phyloP scores from a whole-genome alignment of 108 stramenopile species.

The Skeletonema tropicum region DNA sequence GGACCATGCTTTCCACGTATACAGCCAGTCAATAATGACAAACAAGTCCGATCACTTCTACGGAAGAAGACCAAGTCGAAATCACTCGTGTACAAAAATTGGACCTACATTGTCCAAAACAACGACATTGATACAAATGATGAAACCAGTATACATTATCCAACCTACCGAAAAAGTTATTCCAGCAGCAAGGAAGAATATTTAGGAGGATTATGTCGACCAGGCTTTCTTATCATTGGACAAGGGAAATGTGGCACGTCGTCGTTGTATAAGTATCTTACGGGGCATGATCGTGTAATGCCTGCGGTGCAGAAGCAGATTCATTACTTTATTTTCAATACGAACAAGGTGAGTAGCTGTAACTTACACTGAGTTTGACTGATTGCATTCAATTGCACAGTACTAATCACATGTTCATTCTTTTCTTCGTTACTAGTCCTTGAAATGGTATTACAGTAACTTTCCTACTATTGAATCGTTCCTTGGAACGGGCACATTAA shows the following conservation, averaged over 20 bases:
- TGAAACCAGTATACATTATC: constrained; percentile 10
- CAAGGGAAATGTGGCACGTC: constrained; percentile 91
- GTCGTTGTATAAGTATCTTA: constrained; percentile 74
- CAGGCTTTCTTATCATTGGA: constrained; percentile 86
- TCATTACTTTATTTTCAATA: constrained; percentile 67
- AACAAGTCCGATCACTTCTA: neutral
- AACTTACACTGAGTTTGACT: too few species aligned
- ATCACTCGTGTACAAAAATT: constrained; percentile 12
- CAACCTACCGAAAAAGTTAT: constrained; percentile 9
- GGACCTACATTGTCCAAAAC: constrained; percentile 30
- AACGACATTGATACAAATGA: constrained; percentile 8
- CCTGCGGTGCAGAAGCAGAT: constrained; percentile 85
- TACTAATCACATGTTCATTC: neutral
- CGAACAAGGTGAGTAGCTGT: constrained; percentile 10
- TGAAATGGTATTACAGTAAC: constrained; percentile 78
- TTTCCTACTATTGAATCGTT: constrained; percentile 76
- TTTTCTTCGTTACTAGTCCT: neutral
- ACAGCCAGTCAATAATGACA: neutral
- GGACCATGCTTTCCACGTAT: constrained; percentile 43
- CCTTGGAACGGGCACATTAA: constrained; percentile 70
- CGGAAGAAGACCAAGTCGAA: neutral
- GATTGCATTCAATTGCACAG: neutral
- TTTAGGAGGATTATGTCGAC: constrained; percentile 68
- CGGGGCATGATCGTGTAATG: constrained; percentile 74
- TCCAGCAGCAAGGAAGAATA: constrained; percentile 11